Evolutionary conservation across 805 yeast species (phyloP), one percentile per base, ranked within the genome.

Genomic region (Brettanomyces naardenensis): DNA sequence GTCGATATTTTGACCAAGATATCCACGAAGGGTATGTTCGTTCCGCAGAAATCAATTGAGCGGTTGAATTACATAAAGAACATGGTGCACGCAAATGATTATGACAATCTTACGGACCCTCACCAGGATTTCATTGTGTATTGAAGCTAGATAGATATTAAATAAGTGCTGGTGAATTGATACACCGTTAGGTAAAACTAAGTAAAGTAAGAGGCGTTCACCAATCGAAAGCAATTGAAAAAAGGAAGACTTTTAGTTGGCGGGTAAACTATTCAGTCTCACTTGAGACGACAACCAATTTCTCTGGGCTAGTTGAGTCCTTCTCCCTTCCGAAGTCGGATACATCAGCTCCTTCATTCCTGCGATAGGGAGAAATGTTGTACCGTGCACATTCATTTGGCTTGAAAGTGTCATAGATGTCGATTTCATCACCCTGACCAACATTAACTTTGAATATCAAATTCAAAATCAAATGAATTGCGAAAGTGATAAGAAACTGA

Each of bases 401-500:
- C 22, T n/a, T 34, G 23, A 26, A 35, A 5, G 32, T 30, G 4
- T 31, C 31, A 15, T 17, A 36, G 22, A 21, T 26, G 32, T 39
- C 39, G 27, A 29, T 11, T 15, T n/a, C 22, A 31, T 36, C 39
- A 4, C 5, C n/a, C 44, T 60, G 58, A 1, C 53, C 47, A 23
- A 61, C 47, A 26, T 55, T 38, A 26, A 20, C 33, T 2, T 74
- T 74, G 51, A 56, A 65, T 10, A 61, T 34, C 23, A 48, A 20
- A 38, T 60, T 58, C n/a, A 63, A 28, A 5, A 49, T 39, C 56
- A 56, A 62, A 43, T 68, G 64, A 11, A 60, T 35, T 39, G 53
- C 47, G 40, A 68, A 65, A 14, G 73, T 55, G 31, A 64, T 55
- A 18, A 53, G 35, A 40, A 68, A 69, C 3, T 68, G 65, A 43